These are phyloP conservation scores for Penicillium sp. DNA, from an alignment of 2,329 filamentous ascomycete species.

Conservation along the genomic window DNA sequence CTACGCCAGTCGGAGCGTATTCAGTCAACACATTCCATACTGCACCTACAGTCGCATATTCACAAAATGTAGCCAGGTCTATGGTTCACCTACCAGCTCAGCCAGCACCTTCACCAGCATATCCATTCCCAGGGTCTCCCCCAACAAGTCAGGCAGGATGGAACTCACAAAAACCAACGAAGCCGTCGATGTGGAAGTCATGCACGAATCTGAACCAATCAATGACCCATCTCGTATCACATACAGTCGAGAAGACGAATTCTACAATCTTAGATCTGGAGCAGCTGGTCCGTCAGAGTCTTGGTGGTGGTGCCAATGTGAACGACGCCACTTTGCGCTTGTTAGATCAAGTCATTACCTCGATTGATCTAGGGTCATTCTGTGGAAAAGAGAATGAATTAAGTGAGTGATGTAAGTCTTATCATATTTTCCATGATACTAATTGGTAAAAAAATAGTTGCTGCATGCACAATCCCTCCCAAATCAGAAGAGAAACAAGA, in stretches of 20 bases:
- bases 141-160: background rate
- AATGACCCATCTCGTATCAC: constrained; percentile 16
- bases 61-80: constrained; percentile 2
- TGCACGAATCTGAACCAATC: constrained; percentile 13
- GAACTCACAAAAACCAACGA: background rate
- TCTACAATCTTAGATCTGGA: constrained; percentile 22
- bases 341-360: constrained; percentile 67
- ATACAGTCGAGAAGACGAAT: constrained; percentile 21
- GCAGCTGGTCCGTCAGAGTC: constrained; percentile 43
- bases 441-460: constrained; percentile 8
- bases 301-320: constrained; percentile 21
- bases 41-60: background rate
- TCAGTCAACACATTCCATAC: constrained; percentile 8
- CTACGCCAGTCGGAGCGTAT: background rate
- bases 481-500: constrained; percentile 5
- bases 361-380: constrained; percentile 65
- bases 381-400: constrained; percentile 45
- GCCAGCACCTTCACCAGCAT: background rate
- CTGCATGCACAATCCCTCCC: constrained; percentile 14
- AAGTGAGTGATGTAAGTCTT: constrained; percentile 11
- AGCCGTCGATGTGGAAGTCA: constrained; percentile 13
- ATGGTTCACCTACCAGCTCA: constrained; percentile 6
- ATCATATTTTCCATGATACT: background rate
- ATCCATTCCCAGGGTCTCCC: background rate
- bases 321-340: constrained; percentile 62